phyloP scores from a whole-genome alignment of 2,329 filamentous ascomycete genomes.

The Rhynchosporium agropyri region DNA sequence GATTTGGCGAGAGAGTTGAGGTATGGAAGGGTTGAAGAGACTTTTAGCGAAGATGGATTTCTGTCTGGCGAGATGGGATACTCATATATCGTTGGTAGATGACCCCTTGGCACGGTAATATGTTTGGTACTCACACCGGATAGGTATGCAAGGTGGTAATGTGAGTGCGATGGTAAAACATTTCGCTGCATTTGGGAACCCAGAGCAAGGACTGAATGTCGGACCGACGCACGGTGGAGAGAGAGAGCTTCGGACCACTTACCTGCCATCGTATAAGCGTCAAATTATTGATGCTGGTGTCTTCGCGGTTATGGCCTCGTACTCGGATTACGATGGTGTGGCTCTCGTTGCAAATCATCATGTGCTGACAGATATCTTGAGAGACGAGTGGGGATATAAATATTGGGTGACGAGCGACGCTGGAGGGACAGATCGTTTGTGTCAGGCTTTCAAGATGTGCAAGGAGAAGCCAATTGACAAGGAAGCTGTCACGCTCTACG shows the following conservation, averaged over 20 bases:
- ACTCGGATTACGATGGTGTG: slow-evolving; percentile 74
- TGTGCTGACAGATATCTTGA: slow-evolving; percentile 67
- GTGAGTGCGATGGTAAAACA: slow-evolving; percentile 77
- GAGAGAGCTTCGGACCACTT: slow-evolving; percentile 57
- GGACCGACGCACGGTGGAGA: slow-evolving; percentile 58
- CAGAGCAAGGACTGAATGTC: slow-evolving; percentile 74
- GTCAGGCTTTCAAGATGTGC: slow-evolving; percentile 66
- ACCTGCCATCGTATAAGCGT: slow-evolving; percentile 64
- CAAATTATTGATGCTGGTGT: slow-evolving; percentile 72
- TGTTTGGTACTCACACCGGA: slow-evolving; percentile 43
- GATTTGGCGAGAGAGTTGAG: slow-evolving; percentile 73
- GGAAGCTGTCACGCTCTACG: slow-evolving; percentile 63
- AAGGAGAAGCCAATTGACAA: slow-evolving; percentile 61
- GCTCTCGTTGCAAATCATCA: slow-evolving; percentile 68
- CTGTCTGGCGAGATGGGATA: slow-evolving; percentile 70
- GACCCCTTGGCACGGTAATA: slow-evolving; percentile 41
- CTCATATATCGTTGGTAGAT: slow-evolving; percentile 60
- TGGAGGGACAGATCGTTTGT: slow-evolving; percentile 70
- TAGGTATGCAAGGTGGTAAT: slow-evolving; percentile 63
- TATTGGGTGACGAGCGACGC: slow-evolving; percentile 69
- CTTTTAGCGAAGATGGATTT: slow-evolving; percentile 69
- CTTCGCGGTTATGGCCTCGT: slow-evolving; percentile 72
- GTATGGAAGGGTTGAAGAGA: slow-evolving; percentile 75
- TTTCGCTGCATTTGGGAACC: slow-evolving; percentile 68
- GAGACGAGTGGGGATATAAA: slow-evolving; percentile 73